Base-by-base conservation (phyloP, 2,329 filamentous ascomycete species). In the Apiospora kogelbergensis region DNA sequence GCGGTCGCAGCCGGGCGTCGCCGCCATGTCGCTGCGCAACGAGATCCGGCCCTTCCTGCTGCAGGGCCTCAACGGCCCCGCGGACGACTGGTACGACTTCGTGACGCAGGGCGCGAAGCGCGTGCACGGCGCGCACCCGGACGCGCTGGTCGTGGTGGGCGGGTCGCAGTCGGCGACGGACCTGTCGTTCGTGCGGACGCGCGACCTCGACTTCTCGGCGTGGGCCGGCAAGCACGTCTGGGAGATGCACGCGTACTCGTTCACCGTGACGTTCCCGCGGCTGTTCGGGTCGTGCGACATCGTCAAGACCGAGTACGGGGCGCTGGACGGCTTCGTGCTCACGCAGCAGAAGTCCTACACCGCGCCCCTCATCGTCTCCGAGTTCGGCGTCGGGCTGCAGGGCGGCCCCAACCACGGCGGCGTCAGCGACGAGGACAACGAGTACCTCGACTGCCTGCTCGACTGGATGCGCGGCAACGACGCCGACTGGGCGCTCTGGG, bases 401-500 rank as follows among this genome's bases (percentile, higher is more conserved):
- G 83, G 83, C 20, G 84, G 83, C 2, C 72, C 76, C 5, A 72
- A 78, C 67, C 75, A 80, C 42, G 84, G 84, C 42, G 84, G 84
- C 0, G 74, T 86, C 20, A 79, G 74, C 48, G 79, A 83, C 42
- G 80, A 81, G 57, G 85, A 87, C 63, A 74, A 80, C 67, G 75
- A 74, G 0, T 89, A 89, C 73, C 80, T 88, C 63, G 78, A 79
- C 11, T 90, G 88, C 72, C 73, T 90, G 44, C 78, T 82, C 6
- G 81, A 80, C 13, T 88, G 88, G 68, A 82, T 89, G 80, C 78
- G 82, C 65, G 75, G 78, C 53, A 89, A 89, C 75, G 86, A 89
- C 72, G 84, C 84, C 42, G 88, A 89, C 70, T 90, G 88, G 87
- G 83, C 84, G 1, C 79, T 88, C 15, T 90, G 88, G 88, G 85